Percentiles rank a stretch among this genome's conserved stretches.
Conservation (phyloP, 2,329 filamentous ascomycete genomes). For the Hypoxylon sp. region DNA sequence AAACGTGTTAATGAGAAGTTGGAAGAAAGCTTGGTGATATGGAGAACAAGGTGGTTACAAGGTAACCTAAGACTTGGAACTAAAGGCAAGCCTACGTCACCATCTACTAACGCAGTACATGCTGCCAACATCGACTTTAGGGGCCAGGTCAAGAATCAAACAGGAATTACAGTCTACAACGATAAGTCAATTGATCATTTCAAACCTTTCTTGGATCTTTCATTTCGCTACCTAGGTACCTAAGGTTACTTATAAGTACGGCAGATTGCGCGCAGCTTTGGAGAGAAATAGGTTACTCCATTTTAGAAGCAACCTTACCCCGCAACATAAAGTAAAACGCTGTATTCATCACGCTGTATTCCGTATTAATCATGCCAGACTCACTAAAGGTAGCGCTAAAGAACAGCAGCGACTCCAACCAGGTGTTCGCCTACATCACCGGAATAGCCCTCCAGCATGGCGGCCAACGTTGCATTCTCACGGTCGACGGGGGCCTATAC, state of each 20-base stretch:
- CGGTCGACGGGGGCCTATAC: slow-evolving; percentile 63
- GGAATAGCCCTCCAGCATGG: slow-evolving; percentile 66
- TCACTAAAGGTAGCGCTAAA: slow-evolving; percentile 66
- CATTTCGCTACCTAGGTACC: neutral
- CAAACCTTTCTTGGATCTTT: neutral
- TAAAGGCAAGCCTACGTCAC: slow-evolving; percentile 27
- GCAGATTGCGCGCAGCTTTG: neutral
- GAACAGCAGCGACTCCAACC: slow-evolving; percentile 65
- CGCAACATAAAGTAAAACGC: neutral
- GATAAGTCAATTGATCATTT: neutral
- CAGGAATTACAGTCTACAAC: neutral
- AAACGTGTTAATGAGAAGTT: neutral
- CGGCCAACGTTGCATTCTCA: slow-evolving; percentile 54
- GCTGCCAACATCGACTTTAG: slow-evolving; percentile 15
- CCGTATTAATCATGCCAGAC: slow-evolving; percentile 51
- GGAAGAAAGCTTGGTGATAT: neutral
- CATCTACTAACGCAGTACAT: neutral
- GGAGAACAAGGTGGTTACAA: slow-evolving; percentile 5
- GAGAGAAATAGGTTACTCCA: neutral
- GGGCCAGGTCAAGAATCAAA: neutral
- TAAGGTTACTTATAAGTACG: too few species aligned
- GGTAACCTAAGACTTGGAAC: neutral
- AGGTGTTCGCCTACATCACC: slow-evolving; percentile 74
- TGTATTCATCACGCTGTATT: too few species aligned
- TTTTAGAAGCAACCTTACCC: neutral